phyloP scores from a whole-genome alignment of 108 stramenopile genomes.

The Nitzschia palea region DNA sequence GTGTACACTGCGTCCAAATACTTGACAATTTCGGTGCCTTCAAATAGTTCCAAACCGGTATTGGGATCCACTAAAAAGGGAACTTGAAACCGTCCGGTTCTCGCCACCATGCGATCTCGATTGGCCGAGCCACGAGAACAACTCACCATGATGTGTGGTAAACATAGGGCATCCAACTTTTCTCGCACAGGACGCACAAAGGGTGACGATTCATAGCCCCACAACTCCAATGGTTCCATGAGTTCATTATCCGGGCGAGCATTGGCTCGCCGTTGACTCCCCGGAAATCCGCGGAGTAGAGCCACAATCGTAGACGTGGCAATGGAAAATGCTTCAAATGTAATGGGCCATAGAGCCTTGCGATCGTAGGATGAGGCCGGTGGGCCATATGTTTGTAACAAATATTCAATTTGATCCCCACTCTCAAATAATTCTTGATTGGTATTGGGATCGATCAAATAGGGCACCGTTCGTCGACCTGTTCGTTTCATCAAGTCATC shows the following conservation, averaged over 20 bases:
- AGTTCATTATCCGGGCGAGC: constrained; percentile 71
- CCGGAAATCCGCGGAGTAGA: constrained; percentile 53
- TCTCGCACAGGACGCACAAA: constrained; percentile 83
- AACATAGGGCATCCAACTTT: constrained; percentile 63
- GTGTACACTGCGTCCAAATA: constrained; percentile 85
- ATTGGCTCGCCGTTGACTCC: constrained; percentile 40
- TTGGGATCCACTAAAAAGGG: constrained; percentile 90
- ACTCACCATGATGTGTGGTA: constrained; percentile 76
- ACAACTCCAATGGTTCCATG: constrained; percentile 77
- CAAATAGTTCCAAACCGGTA: constrained; percentile 82
- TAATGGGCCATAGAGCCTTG: constrained; percentile 70
- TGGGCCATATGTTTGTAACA: constrained; percentile 82
- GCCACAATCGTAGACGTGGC: constrained; percentile 53
- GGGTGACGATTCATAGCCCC: constrained; percentile 87
- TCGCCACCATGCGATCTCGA: constrained; percentile 69
- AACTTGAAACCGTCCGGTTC: constrained; percentile 83
- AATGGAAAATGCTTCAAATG: constrained; percentile 58
- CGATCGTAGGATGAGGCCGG: constrained; percentile 46
- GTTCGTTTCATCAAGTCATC: constrained; percentile 43
- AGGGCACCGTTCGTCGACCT: constrained; percentile 68
- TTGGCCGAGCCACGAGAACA: constrained; percentile 84
- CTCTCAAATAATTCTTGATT: constrained; percentile 70
- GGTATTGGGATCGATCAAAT: constrained; percentile 80
- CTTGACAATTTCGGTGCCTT: constrained; percentile 75
- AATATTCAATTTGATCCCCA: constrained; percentile 76